Evolutionary conservation across 2,329 filamentous ascomycete genomes (phyloP).

Genomic region (Septoria linicola): DNA sequence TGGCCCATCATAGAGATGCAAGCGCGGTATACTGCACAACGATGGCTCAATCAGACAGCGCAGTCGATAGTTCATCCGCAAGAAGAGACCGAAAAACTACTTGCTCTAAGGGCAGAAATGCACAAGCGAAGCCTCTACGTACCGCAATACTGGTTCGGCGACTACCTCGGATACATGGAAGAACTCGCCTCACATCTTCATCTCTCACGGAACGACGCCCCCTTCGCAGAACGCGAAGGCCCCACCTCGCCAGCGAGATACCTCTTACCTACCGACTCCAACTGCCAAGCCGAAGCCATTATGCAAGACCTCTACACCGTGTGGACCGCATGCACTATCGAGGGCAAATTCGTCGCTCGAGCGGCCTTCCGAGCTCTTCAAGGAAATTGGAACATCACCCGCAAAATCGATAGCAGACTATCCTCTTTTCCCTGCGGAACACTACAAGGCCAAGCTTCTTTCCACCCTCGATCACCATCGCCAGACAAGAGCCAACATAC

Average conservation of each 20-base stretch:
- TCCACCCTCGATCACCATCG: constrained; percentile 34
- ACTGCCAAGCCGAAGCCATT: constrained; percentile 45
- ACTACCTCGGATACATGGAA: constrained; percentile 75
- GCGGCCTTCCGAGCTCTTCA: constrained; percentile 37
- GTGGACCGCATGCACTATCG: constrained; percentile 28
- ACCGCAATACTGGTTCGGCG: constrained; percentile 77
- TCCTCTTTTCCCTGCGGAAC: constrained; percentile 31
- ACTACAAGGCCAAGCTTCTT: constrained; percentile 32
- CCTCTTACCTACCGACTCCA: constrained; percentile 32
- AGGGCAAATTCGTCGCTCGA: constrained; percentile 32
- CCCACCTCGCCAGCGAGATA: constrained; percentile 42
- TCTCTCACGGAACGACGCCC: constrained; percentile 47
- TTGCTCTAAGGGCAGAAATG: constrained; percentile 51
- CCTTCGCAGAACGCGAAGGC: constrained; percentile 51
- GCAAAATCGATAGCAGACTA: constrained; percentile 31
- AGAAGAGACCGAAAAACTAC: constrained; percentile 48
- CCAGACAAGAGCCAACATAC: constrained; percentile 20
- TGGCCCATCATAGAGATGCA: constrained; percentile 91
- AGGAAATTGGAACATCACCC: constrained; percentile 34
- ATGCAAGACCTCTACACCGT: constrained; percentile 47
- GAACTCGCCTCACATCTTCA: constrained; percentile 62
- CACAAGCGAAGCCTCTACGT: constrained; percentile 48
- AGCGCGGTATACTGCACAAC: constrained; percentile 63
- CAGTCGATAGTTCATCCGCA: constrained; percentile 18
- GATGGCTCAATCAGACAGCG: constrained; percentile 54